Conservation (phyloP, 176 grass and related monocot species). For the Leersia perrieri region DNA sequence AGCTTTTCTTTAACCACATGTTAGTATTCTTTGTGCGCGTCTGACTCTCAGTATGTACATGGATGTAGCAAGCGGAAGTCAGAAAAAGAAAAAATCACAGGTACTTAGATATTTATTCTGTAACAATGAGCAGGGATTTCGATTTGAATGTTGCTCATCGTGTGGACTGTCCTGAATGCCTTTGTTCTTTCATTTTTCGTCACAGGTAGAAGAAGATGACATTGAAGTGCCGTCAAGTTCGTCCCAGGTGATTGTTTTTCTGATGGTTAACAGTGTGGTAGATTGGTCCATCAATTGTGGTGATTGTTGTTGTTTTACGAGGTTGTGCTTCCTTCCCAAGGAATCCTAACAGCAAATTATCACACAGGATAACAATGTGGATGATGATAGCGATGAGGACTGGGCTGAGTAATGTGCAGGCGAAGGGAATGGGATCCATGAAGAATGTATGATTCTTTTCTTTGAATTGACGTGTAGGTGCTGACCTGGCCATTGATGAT, state of each 20-base stretch:
- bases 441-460: background rate
- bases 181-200: conserved; percentile 6
- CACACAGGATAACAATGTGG: conserved; percentile 12
- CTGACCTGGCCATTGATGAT: background rate
- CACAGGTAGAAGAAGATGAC: conserved; percentile 53
- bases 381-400: conserved; percentile 65
- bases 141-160: background rate
- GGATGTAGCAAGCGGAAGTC: conserved; percentile 43
- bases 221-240: conserved; percentile 51
- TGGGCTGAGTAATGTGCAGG: conserved; percentile 35
- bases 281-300: background rate
- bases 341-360: background rate
- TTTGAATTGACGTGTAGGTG: background rate
- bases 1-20: background rate
- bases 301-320: background rate
- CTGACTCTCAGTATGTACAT: conserved; percentile 22
- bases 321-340: background rate
- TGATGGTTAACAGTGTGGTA: background rate
- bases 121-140: background rate
- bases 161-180: background rate
- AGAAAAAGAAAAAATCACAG: conserved; percentile 49
- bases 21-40: conserved; percentile 8
- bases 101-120: conserved; percentile 1
- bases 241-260: conserved; percentile 38
- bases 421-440: background rate